Conservation (phyloP, 768 basidiomycete genomes). For the Lactarius sp. region DNA sequence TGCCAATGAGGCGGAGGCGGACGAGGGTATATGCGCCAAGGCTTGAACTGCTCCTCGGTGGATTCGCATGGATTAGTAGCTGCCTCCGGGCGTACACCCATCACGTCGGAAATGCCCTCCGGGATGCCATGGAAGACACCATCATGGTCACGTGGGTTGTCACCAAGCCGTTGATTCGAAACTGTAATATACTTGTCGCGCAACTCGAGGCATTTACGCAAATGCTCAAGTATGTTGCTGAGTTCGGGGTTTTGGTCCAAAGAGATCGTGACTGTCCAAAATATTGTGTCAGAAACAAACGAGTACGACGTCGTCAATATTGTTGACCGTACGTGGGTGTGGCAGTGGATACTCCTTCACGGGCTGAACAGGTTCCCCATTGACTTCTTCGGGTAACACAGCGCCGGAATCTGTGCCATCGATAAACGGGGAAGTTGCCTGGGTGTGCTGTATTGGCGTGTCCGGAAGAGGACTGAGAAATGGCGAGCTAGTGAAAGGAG, state of each 20-base stretch:
- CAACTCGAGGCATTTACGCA: slow-evolving; percentile 81
- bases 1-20: slow-evolving; percentile 98
- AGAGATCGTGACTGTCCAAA: slow-evolving; percentile 3
- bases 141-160: slow-evolving; percentile 92
- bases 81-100: slow-evolving; percentile 61
- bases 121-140: slow-evolving; percentile 65
- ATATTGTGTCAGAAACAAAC: slow-evolving; percentile 18
- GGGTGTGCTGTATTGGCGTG: neutral
- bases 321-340: slow-evolving; percentile 4
- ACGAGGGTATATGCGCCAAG: slow-evolving; percentile 88
- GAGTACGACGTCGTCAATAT: slow-evolving; percentile 20
- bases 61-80: slow-evolving; percentile 32
- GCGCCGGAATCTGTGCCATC: slow-evolving; percentile 4
- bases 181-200: slow-evolving; percentile 92
- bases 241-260: slow-evolving; percentile 29
- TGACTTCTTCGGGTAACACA: neutral
- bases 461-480: slow-evolving; percentile 15
- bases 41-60: slow-evolving; percentile 37
- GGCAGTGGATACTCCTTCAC: slow-evolving; percentile 8
- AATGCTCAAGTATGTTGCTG: slow-evolving; percentile 52
- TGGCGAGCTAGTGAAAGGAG: slow-evolving; percentile 31
- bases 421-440: neutral
- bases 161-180: slow-evolving; percentile 88
- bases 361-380: slow-evolving; percentile 1
- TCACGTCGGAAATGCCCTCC: slow-evolving; percentile 57